phyloP scores from a whole-genome alignment of 1,139 yeast species.

The Geotrichum macrosporum region DNA sequence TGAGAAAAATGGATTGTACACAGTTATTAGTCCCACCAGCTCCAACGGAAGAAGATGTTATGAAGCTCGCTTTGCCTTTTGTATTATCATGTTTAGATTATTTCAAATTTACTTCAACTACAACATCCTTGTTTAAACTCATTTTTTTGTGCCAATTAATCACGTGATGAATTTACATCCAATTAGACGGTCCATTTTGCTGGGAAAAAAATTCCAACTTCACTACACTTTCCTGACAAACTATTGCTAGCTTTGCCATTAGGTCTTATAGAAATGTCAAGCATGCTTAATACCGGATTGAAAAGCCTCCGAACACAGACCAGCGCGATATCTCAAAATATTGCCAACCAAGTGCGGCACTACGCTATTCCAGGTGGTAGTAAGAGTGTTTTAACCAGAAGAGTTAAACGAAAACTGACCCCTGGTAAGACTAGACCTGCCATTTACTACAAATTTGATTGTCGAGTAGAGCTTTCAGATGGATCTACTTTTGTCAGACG shows the following conservation, averaged over 20 bases:
- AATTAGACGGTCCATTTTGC: slow-evolving; percentile 2
- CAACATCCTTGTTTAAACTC: too few relatives aligned
- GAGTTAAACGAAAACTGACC: slow-evolving; percentile 34
- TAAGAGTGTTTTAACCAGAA: slow-evolving; percentile 28
- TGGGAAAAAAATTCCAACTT: slow-evolving; percentile 1
- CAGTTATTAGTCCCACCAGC: too few relatives aligned
- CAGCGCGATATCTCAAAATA: background rate
- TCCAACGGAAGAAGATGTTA: too few relatives aligned
- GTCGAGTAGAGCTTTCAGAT: slow-evolving; percentile 81
- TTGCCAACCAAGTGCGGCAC: slow-evolving; percentile 15
- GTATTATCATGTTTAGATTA: slow-evolving; percentile 1
- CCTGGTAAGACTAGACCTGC: slow-evolving; percentile 89
- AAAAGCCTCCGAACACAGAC: background rate
- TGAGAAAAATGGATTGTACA: too few relatives aligned
- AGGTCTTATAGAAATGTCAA: slow-evolving; percentile 1
- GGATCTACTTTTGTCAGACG: slow-evolving; percentile 83
- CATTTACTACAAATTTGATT: slow-evolving; percentile 83
- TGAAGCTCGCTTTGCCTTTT: too few relatives aligned
- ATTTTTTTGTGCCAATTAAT: too few relatives aligned
- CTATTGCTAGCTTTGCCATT: background rate
- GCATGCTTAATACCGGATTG: background rate
- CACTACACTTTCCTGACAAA: background rate
- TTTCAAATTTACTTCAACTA: too few relatives aligned
- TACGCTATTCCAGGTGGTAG: slow-evolving; percentile 24
- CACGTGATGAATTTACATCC: too few relatives aligned